Base-by-base conservation (phyloP, 805 yeast species). In the Starmerella geochares region DNA sequence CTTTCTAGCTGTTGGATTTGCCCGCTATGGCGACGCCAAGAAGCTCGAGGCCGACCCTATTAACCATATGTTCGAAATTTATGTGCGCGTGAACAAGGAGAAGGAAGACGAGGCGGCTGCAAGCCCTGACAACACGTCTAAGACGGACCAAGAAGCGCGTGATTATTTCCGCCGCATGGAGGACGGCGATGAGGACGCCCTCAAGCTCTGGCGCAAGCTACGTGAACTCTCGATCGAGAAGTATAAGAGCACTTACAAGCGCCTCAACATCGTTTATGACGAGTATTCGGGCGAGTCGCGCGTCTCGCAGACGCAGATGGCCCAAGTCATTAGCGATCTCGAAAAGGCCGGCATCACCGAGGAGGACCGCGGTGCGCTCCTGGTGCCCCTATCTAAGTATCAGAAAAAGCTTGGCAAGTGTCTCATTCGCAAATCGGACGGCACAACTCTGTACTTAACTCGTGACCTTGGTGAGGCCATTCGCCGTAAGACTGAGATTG, bases 401-500 rank as follows among this genome's bases (percentile, higher is more conserved):
- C 83, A 83, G 73, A 88, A 90, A 74, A 88, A 88, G 66, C 74
- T 92, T 54, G 97, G 96, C 57, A 90, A 88, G 70, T 85, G 86
- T 50, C 76, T 92, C 56, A 90, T 92, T 45, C 86, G 86, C 66
- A 94, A 92, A 70, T 80, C 86, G 21, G 98, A 92, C 65, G 97
- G 97, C 65, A 85, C 99, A 21, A 84, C 95, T 16, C 72, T 92
- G 54, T 92, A 92, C 67, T 68, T 92, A 62, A 88, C 97, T 55
- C 81, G 99, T 72, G 99, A 92, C 68, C 83, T 92, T 52, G 96
- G 96, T 60, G 96, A 88, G 61, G 97, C 97, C 49, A 80, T 82
- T 63, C 86, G 83, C 63, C 90, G 99, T 74, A 75, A 86, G 65
- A 79, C 83, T 49, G 76, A 74, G 59, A 84, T 80, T 71, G 71